phyloP scores from a whole-genome alignment of 352 stramenopile species.

The Pythium volutum region DNA sequence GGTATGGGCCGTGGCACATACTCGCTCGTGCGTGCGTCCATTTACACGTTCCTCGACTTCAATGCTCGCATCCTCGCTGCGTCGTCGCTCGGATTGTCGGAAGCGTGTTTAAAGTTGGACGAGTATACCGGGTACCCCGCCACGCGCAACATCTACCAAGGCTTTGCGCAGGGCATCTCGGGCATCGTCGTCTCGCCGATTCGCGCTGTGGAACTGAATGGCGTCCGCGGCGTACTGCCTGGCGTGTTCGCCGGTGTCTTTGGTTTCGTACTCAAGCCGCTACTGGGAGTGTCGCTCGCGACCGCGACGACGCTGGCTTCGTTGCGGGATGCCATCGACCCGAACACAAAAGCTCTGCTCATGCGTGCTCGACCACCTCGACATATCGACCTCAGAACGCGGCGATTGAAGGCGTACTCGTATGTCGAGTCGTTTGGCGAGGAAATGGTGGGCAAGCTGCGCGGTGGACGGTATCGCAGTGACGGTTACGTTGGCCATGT shows the following conservation, averaged over 20 bases:
- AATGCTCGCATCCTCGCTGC: conserved; percentile 84
- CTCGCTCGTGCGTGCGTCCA: conserved; percentile 76
- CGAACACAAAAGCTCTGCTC: conserved; percentile 77
- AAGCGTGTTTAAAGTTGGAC: conserved; percentile 84
- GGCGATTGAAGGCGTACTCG: conserved; percentile 80
- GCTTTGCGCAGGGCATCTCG: conserved; percentile 80
- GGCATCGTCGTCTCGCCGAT: conserved; percentile 83
- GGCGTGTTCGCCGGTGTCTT: conserved; percentile 77
- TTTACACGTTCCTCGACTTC: conserved; percentile 88
- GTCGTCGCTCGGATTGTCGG: conserved; percentile 74
- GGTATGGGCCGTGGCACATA: conserved; percentile 78
- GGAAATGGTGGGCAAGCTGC: conserved; percentile 81
- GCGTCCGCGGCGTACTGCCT: conserved; percentile 68
- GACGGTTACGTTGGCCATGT: conserved; percentile 85
- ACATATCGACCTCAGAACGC: conserved; percentile 79
- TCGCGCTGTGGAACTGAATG: conserved; percentile 77
- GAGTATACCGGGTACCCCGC: conserved; percentile 86
- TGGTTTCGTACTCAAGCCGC: conserved; percentile 77
- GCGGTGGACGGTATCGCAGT: conserved; percentile 64
- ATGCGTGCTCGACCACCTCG: conserved; percentile 74
- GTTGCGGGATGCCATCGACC: conserved; percentile 74
- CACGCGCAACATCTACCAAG: conserved; percentile 86
- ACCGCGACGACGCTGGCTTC: conserved; percentile 68
- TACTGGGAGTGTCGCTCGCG: conserved; percentile 73
- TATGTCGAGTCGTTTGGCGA: conserved; percentile 87